Evolutionary conservation across 352 stramenopile species (phyloP), one percentile per base, ranked within the genome.

Genomic region (Pythium apleroticum): DNA sequence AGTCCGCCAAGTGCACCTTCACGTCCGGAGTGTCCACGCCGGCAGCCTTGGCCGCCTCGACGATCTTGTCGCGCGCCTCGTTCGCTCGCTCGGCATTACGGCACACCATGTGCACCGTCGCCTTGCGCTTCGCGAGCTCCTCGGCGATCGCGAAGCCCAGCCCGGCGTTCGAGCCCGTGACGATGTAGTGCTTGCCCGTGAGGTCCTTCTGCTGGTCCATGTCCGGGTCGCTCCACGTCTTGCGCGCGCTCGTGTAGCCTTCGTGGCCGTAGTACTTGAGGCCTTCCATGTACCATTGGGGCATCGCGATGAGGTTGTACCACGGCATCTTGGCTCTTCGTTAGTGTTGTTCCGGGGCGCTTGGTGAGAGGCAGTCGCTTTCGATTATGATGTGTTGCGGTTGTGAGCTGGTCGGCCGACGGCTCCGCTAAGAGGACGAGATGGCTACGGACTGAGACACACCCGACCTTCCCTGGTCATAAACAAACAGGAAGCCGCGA

Each of bases 91-190:
- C 65, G 2, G 67, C 68, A 41, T 75, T 69, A 37, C 75, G 77
- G 58, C 75, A 86, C 5, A 86, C 68, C 74, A 86, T 80, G 61
- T 86, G 73, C 54, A 86, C 75, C 2, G 59, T 72, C 6, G 68
- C 75, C 41, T 55, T 68, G 45, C 73, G 72, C 55, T 73, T 75
- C 11, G 68, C 70, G 11, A 83, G 71, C 57, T 76, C 65, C 49
- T 76, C 66, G 48, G 75, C 73, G 35, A 80, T 72, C 5, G 77
- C 71, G 17, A 68, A 78, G 27, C 77, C 74, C 7, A 83, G 57
- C 0, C 75, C 77, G 41, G 71, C 65, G 66, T 86, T 86, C 37
- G 77, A 77, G 17, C 77, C 77, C 5, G 77, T 86, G 52, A 86
- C 75, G 7, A 83, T 66, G 60, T 71, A 81, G 70, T 83, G 74